Conservation (phyloP, 768 basidiomycete genomes). For the Suillus subluteus region DNA sequence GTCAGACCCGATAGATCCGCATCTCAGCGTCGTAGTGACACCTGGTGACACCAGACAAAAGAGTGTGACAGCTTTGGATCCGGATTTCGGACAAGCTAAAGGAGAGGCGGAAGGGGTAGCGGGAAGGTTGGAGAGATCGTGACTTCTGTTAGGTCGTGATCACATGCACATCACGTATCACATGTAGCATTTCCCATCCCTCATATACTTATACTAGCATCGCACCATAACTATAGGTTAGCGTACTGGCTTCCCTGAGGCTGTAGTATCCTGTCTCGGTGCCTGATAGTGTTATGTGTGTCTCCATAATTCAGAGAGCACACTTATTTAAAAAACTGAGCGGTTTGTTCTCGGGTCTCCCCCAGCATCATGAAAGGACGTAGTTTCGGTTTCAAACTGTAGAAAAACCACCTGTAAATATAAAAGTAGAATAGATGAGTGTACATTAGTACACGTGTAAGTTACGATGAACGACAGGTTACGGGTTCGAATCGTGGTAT, state of each 20-base stretch:
- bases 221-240: slow-evolving; percentile 5
- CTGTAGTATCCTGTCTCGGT: not conserved
- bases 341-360: not conserved
- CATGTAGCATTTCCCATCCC: not conserved
- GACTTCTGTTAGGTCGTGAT: not conserved
- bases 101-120: slow-evolving; percentile 28
- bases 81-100: slow-evolving; percentile 26
- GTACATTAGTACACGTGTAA: not conserved
- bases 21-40: slow-evolving; percentile 30
- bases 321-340: not conserved
- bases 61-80: slow-evolving; percentile 22
- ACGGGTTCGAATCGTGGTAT: not conserved
- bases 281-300: not conserved
- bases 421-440: not conserved
- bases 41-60: slow-evolving; percentile 32
- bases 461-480: not conserved
- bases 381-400: not conserved
- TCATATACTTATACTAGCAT: slow-evolving; percentile 4
- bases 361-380: not conserved
- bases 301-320: not conserved
- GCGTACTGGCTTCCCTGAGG: not conserved
- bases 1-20: slow-evolving; percentile 37
- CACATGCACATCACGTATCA: not conserved
- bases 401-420: not conserved
- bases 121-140: slow-evolving; percentile 24